Conservation (phyloP, 345 rosid species). For the Gossypium arboreum region DNA sequence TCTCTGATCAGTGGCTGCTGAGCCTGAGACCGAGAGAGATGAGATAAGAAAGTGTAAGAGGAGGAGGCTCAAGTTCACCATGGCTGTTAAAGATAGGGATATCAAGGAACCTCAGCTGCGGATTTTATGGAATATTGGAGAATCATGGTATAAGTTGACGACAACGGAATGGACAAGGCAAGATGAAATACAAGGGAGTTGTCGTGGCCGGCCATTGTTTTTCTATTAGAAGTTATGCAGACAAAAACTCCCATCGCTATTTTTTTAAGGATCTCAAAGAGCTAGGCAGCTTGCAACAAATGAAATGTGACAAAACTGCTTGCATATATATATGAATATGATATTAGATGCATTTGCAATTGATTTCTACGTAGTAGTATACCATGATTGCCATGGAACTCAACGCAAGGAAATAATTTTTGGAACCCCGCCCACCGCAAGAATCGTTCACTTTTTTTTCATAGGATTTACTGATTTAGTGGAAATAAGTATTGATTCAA, state of each 20-base stretch:
- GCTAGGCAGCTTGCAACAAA: not conserved
- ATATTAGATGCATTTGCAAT: not conserved
- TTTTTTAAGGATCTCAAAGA: not conserved
- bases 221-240: not conserved
- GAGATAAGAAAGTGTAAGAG: not conserved
- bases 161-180: not conserved
- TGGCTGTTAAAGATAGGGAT: not conserved
- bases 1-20: not conserved
- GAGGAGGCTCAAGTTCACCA: not conserved
- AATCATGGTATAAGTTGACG: slow-evolving; percentile 5
- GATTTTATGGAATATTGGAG: slow-evolving; percentile 7
- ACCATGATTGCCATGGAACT: not conserved
- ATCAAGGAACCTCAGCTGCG: not conserved
- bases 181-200: not conserved
- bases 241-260: not conserved
- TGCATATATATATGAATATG: not conserved
- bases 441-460: not conserved
- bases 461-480: no score
- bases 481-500: not conserved
- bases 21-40: not conserved
- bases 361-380: not conserved
- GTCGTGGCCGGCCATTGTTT: slow-evolving; percentile 6
- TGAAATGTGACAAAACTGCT: slow-evolving; percentile 5
- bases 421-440: not conserved
- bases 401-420: not conserved